Evolutionary conservation across 768 basidiomycete species (phyloP).

Genomic region (Pleurotus citrinopileatus): DNA sequence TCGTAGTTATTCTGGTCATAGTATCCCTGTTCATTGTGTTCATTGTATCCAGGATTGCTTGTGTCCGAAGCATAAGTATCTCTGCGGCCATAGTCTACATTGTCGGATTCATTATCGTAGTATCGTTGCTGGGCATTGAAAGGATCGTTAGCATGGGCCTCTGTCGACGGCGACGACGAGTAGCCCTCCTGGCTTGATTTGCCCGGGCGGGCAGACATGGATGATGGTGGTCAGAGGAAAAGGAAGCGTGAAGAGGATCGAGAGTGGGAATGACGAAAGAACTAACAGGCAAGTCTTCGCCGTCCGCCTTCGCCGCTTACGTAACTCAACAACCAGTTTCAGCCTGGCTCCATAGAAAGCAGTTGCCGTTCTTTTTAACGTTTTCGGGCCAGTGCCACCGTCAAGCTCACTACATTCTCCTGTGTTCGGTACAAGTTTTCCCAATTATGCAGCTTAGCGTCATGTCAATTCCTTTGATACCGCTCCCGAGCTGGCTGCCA

Average conservation of each 20-base stretch:
- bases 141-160: conserved; percentile 65
- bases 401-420: no score
- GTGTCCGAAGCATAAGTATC: conserved; percentile 72
- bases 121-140: conserved; percentile 54
- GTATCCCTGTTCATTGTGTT: conserved; percentile 59
- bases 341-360: background rate
- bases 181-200: conserved; percentile 63
- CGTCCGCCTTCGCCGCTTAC: conserved; percentile 4
- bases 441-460: no score
- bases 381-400: no score
- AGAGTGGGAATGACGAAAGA: conserved; percentile 4
- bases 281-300: conserved; percentile 3
- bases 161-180: conserved; percentile 54
- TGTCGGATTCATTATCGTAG: conserved; percentile 77
- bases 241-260: conserved; percentile 15
- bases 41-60: conserved; percentile 61
- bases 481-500: no score
- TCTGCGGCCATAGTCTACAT: conserved; percentile 59
- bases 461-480: no score
- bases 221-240: conserved; percentile 22
- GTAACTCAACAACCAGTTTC: background rate
- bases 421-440: no score
- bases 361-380: no score
- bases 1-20: conserved; percentile 70
- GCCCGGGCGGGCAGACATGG: conserved; percentile 56